phyloP scores from a whole-genome alignment of 306 rosid genomes.

The Cicer arietinum region DNA sequence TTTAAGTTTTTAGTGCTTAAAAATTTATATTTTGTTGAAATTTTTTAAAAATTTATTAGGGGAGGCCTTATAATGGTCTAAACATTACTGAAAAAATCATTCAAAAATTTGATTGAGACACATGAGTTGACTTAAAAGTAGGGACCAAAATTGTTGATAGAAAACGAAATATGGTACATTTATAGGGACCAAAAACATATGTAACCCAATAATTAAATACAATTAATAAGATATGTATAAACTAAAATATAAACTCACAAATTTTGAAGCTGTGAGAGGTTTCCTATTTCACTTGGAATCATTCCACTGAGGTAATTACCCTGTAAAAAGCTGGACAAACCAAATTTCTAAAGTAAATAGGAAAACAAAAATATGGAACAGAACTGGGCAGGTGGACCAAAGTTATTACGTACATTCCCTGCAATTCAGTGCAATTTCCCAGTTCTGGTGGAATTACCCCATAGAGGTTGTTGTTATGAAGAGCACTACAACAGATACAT shows the following conservation, averaged over 20 bases:
- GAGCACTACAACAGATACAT: constrained; percentile 62
- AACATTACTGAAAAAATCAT: too few species aligned
- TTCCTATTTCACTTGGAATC: constrained; percentile 87
- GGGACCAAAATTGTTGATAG: too few species aligned
- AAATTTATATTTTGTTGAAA: too few species aligned
- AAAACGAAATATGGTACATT: too few species aligned
- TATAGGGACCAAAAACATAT: too few species aligned
- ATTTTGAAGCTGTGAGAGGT: constrained; percentile 70
- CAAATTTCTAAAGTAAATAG: constrained; percentile 39
- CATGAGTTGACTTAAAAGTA: too few species aligned
- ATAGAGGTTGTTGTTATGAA: constrained; percentile 80
- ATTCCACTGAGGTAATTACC: constrained; percentile 91
- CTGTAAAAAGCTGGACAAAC: constrained; percentile 82
- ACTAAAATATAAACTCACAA: constrained; percentile 65
- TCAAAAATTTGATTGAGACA: too few species aligned
- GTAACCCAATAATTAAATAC: constrained; percentile 16
- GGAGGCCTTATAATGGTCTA: too few species aligned
- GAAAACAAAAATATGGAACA: constrained; percentile 15
- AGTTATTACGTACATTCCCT: constrained; percentile 69
- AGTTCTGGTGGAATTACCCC: constrained; percentile 88
- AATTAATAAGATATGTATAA: constrained; percentile 30
- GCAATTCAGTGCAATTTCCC: constrained; percentile 88
- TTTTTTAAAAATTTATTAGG: too few species aligned
- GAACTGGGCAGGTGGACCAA: constrained; percentile 36
- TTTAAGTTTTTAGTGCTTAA: too few species aligned